These are phyloP conservation scores for Crithidia thermophila DNA, from an alignment of 208 protist species.

Conservation along the genomic window DNA sequence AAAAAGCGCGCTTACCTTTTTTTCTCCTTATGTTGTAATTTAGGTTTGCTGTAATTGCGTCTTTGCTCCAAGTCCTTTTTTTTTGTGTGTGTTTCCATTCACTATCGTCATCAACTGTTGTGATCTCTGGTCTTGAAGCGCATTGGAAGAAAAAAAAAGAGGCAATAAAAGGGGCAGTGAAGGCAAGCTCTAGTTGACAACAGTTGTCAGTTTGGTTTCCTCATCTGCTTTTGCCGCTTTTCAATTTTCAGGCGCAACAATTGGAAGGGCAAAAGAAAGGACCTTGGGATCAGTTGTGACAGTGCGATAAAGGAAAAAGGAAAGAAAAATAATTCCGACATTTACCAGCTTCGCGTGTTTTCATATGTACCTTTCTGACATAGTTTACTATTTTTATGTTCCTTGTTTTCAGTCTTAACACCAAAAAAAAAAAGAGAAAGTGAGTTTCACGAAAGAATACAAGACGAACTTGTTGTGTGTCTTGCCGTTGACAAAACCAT, in stretches of 20 bases:
- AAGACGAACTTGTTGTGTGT: neutral
- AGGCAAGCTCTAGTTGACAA: no score
- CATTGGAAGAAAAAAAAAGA: conserved; percentile 15
- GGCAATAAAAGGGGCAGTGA: no score
- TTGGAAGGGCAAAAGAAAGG: no score
- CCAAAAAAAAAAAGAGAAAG: conserved; percentile 10
- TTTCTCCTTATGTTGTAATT: conserved; percentile 13
- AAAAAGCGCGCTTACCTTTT: conserved; percentile 13
- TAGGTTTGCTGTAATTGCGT: conserved; percentile 5
- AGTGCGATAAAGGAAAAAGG: no score
- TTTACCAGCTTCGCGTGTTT: conserved; percentile 19
- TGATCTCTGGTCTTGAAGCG: no score
- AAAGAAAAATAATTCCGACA: neutral
- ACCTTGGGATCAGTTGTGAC: no score
- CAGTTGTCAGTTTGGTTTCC: conserved; percentile 18
- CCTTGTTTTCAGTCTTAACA: conserved; percentile 15
- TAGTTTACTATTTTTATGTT: no score
- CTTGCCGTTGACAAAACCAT: neutral
- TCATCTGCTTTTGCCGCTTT: conserved; percentile 3
- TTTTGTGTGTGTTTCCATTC: conserved; percentile 5
- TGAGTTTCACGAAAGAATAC: neutral
- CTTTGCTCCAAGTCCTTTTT: neutral
- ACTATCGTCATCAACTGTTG: neutral
- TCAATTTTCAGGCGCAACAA: no score
- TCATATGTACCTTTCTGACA: conserved; percentile 16